These are phyloP conservation scores for Stagonosporopsis tanaceti DNA, from an alignment of 2,329 filamentous ascomycete species.

Conservation along the genomic window DNA sequence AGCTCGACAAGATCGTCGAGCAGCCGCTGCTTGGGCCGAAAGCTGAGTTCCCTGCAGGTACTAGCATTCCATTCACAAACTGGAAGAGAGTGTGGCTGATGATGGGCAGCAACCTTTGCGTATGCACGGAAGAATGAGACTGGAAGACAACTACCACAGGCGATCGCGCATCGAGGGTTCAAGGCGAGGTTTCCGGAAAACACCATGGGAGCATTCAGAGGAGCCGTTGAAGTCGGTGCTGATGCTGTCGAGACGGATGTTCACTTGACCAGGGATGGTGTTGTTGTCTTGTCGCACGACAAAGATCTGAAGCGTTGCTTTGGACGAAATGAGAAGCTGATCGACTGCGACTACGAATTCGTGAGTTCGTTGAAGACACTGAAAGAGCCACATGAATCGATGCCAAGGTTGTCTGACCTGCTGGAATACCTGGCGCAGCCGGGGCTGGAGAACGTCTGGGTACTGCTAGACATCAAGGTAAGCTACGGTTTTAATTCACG, in stretches of 20 bases:
- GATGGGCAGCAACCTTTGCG: slow-evolving; percentile 43
- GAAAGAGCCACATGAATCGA: slow-evolving; percentile 70
- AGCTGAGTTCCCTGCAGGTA: slow-evolving; percentile 42
- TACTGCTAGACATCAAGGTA: slow-evolving; percentile 89
- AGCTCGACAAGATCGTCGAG: slow-evolving; percentile 46
- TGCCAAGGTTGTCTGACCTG: slow-evolving; percentile 79
- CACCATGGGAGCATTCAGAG: slow-evolving; percentile 78
- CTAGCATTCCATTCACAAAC: slow-evolving; percentile 1
- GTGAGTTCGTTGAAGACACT: slow-evolving; percentile 73
- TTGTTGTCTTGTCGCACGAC: slow-evolving; percentile 88
- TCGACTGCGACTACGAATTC: slow-evolving; percentile 79
- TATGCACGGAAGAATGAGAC: slow-evolving; percentile 46
- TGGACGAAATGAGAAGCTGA: slow-evolving; percentile 74
- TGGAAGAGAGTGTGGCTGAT: slow-evolving; percentile 23
- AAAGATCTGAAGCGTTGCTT: slow-evolving; percentile 80
- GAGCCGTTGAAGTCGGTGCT: slow-evolving; percentile 75
- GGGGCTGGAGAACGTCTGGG: slow-evolving; percentile 74
- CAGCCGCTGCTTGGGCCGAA: slow-evolving; percentile 44
- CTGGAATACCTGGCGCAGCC: slow-evolving; percentile 74
- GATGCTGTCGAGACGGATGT: slow-evolving; percentile 90
- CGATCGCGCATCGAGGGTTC: slow-evolving; percentile 81
- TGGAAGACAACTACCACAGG: slow-evolving; percentile 65
- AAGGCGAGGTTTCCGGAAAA: slow-evolving; percentile 85
- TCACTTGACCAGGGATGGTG: slow-evolving; percentile 80
- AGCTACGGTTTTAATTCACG: neutral